A percentile compares a stretch with the other conserved stretches of the same genome.
Conservation (phyloP, 2,329 filamentous ascomycete species). For the Emmonsia crescens region DNA sequence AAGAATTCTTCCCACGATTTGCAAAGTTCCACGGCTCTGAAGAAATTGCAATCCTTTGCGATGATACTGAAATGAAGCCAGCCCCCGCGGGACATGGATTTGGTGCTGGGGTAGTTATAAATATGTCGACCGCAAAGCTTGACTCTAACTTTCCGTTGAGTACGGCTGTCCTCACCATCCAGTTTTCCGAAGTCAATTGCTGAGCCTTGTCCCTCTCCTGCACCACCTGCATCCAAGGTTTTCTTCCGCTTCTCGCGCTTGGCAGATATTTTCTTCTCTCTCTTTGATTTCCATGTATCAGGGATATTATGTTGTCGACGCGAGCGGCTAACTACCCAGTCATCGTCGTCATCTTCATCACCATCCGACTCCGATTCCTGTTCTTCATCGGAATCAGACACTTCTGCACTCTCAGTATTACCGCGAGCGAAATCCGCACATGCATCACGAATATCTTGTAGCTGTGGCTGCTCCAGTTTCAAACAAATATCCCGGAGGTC, state of each 20-base stretch:
- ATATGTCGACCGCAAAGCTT: constrained; percentile 40
- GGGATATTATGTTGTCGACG: constrained; percentile 18
- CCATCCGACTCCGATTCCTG: constrained; percentile 10
- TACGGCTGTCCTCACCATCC: constrained; percentile 16
- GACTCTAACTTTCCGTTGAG: constrained; percentile 31
- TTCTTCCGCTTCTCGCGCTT: not conserved
- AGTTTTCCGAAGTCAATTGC: constrained; percentile 29
- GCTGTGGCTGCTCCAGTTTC: constrained; percentile 37
- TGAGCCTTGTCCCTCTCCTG: constrained; percentile 11
- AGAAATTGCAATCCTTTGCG: constrained; percentile 38
- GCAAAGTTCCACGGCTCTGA: constrained; percentile 38
- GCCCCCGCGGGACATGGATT: constrained; percentile 37
- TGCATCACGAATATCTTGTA: constrained; percentile 42
- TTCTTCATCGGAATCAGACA: constrained; percentile 11
- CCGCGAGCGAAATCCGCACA: constrained; percentile 40
- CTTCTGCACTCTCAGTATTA: constrained; percentile 21
- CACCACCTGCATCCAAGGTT: not conserved
- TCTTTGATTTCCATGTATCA: constrained; percentile 21
- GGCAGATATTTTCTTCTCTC: constrained; percentile 19
- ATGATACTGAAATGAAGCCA: constrained; percentile 44
- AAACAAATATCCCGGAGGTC: constrained; percentile 40
- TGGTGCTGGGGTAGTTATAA: constrained; percentile 42
- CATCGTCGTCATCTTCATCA: constrained; percentile 8
- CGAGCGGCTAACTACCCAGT: constrained; percentile 18
- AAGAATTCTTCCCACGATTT: constrained; percentile 43